Evolutionary conservation across 75 land plant species (phyloP), one percentile per base, ranked within the genome.

Genomic region (Selaginella moellendorffii): DNA sequence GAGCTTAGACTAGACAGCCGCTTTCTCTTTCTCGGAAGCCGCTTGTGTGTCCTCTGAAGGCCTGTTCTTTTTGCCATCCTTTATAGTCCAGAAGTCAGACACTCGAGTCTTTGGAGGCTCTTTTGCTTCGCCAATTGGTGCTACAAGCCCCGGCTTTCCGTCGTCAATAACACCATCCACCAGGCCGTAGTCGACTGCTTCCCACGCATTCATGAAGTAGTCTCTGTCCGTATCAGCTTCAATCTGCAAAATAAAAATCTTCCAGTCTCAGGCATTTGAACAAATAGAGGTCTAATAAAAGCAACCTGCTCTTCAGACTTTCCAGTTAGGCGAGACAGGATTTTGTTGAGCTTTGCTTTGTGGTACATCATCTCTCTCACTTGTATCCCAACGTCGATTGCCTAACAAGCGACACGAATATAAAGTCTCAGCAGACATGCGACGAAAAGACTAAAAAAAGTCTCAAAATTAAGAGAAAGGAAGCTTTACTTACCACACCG

Each of bases 151-250:
- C 2, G 85, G 96, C 56, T 89, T 95, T 1, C 96, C 99, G 67
- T 95, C 96, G 68, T 90, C 99, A n/a, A 95, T 83, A n/a, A 95
- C 99, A 0, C 36, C 84, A 79, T 95, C 99, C 20, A 84, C 73
- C 29, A 95, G 54, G 0, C 99, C 99, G 67, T 95, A 95, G 30
- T 89, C 86, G 67, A 74, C 80, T 0, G 99, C 90, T 69, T 95
- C 88, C 99, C 99, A 95, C 1, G 99, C 68, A 74, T 76, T 79
- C 99, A 95, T 79, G 70, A 82, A 95, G 65, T 78, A 74, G 53
- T 89, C 99, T 62, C 81, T 77, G 25, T 82, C 87, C 9, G 99
- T 95, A 65, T 95, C 99, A 26, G 30, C 26, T 56, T 81, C 91
- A 80, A 95, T 82, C 99, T 95, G 70, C 19, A 24, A n/a, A n/a